Evolutionary conservation across 139 green algal genomes (phyloP), one percentile per base, ranked within the genome.

Genomic region (Diplosphaera chodatii): DNA sequence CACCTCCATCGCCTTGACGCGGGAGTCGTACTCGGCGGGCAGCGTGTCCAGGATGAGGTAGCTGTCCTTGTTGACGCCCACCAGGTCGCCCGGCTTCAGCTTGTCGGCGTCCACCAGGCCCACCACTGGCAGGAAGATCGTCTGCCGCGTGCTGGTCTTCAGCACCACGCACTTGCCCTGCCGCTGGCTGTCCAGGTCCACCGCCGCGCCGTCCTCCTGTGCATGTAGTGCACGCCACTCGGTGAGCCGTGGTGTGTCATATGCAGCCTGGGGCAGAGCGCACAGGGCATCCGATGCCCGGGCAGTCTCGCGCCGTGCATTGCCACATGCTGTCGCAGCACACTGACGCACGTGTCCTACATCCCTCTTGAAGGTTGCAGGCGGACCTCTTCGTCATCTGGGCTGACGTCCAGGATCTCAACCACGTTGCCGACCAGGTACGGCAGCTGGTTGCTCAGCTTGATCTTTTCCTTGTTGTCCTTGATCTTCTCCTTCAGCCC

Each of bases 11-110:
- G 91, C 93, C 81, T 98, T 98, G 0, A 98, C 93, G 2, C 95
- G 81, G 25, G 88, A 92, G 86, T 99, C 95, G 68, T 99, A 99
- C 86, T 99, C 95, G 0, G 95, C 91, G 16, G 95, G 95, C 28
- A 99, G 86, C 0, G 89, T 98, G 82, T 99, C 95, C 13, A 99
- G 78, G 73, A 99, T 93, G 6, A 99, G 86, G 78, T 99, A 99
- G 66, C 80, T 92, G 88, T 99, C 95, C 83, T 99, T 99, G 87
- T 99, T 99, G 33, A 98, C 94, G 18, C 95, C 95, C n/a, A 99
- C 94, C 72, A 98, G 82, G 78, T 98, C 94, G 10, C 82, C 87
- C 13, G 94, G 94, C 72, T 92, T 92, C 8, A 98, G 77, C 23
- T 74, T 77, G 16, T 87, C 82, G 1, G 95, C 75, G 70, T 99